Conservation (phyloP, 208 protist genomes). For the Trypanosoma boissoni region DNA sequence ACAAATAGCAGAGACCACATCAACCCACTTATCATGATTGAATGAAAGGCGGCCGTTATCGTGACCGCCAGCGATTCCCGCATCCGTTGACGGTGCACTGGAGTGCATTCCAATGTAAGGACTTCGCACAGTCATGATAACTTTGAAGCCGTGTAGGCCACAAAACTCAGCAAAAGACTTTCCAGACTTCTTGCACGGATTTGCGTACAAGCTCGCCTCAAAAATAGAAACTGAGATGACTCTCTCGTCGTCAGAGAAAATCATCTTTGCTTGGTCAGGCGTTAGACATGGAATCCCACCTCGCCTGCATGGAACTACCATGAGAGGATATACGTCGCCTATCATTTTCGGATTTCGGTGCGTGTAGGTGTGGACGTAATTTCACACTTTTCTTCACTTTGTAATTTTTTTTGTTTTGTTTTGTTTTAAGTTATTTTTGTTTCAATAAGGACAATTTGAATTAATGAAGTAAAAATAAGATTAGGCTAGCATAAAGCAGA, state of each 20-base stretch:
- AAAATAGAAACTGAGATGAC: conserved; percentile 62
- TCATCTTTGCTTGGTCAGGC: conserved; percentile 46
- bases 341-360: no score
- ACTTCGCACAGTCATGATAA: conserved; percentile 57
- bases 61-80: conserved; percentile 46
- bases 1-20: conserved; percentile 41
- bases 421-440: conserved; percentile 10
- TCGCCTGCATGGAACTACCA: conserved; percentile 58
- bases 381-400: no score
- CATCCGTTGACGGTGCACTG: conserved; percentile 48
- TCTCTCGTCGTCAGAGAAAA: conserved; percentile 58
- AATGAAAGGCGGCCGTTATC: conserved; percentile 64
- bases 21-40: conserved; percentile 45
- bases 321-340: conserved; percentile 22
- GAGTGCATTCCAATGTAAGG: conserved; percentile 61
- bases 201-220: conserved; percentile 59
- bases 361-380: no score
- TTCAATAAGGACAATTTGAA: no score
- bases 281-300: conserved; percentile 68
- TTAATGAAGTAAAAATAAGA: no score
- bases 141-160: conserved; percentile 50
- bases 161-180: conserved; percentile 52
- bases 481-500: no score
- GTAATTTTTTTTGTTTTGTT: conserved; percentile 1
- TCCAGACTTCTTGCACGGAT: conserved; percentile 33